Conservation (phyloP, 768 basidiomycete species). For the Pleurotus djamor region DNA sequence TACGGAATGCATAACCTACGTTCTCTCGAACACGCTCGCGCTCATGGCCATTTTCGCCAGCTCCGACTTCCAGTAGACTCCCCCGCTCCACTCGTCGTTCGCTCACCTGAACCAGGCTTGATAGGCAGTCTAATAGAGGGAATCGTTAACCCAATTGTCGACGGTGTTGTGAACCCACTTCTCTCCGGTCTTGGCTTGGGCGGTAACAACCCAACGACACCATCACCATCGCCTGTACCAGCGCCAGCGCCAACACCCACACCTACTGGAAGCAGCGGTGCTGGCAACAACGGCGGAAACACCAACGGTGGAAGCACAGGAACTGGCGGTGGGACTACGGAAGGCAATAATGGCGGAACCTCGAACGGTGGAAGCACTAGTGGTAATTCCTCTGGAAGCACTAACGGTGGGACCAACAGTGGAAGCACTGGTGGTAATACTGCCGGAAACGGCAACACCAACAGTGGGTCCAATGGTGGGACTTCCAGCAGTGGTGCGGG, state of each 20-base stretch:
- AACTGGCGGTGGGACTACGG: slow-evolving; percentile 1
- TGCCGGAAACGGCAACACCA: background rate
- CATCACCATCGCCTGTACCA: background rate
- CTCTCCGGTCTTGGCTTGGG: background rate
- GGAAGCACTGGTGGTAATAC: slow-evolving; percentile 1
- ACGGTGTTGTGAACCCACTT: background rate
- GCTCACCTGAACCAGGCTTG: background rate
- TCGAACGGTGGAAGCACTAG: background rate
- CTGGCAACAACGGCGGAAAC: background rate
- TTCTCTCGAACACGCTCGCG: background rate
- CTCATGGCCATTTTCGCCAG: background rate
- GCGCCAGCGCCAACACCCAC: background rate
- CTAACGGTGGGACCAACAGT: background rate
- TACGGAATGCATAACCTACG: background rate
- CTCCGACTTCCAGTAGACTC: background rate
- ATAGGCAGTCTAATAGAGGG: too few relatives aligned
- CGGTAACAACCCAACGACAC: background rate
- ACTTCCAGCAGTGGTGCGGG: slow-evolving; percentile 7
- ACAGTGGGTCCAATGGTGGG: background rate
- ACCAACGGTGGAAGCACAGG: background rate
- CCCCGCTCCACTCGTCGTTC: background rate
- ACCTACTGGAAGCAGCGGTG: background rate
- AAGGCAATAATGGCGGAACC: background rate
- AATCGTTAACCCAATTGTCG: too few relatives aligned
- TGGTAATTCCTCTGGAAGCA: background rate